Evolutionary conservation across 1,284 basidiomycete species (phyloP).

Genomic region (Thelephora terrestris): DNA sequence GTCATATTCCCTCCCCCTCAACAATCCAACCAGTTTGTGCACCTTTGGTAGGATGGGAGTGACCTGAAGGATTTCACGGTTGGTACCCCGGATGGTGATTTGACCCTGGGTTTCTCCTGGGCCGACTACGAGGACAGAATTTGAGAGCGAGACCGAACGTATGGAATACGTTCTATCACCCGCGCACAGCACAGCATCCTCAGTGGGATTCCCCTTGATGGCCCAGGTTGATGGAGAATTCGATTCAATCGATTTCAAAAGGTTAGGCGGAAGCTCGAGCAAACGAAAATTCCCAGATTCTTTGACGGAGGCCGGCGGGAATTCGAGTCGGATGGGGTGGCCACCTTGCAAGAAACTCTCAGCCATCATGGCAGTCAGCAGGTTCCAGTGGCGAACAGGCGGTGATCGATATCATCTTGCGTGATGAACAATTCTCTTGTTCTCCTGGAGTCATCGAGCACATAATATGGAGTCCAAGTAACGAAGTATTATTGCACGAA

Average conservation of each 20-base stretch:
- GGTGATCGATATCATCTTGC: too few species aligned
- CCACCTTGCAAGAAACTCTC: background rate
- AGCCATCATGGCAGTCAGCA: too few species aligned
- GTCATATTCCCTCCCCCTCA: slow-evolving; percentile 61
- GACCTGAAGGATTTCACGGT: slow-evolving; percentile 73
- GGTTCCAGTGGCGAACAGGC: too few species aligned
- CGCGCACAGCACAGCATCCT: slow-evolving; percentile 87
- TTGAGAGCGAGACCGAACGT: slow-evolving; percentile 77
- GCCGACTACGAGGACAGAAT: slow-evolving; percentile 70
- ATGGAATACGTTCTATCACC: slow-evolving; percentile 67
- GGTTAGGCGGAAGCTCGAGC: slow-evolving; percentile 56
- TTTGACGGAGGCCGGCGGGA: background rate
- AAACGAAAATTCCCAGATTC: slow-evolving; percentile 19
- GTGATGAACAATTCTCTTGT: background rate
- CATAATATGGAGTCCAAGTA: too few species aligned
- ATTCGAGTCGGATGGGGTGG: background rate
- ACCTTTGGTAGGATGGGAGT: slow-evolving; percentile 63
- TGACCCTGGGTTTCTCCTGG: slow-evolving; percentile 26
- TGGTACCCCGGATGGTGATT: slow-evolving; percentile 57
- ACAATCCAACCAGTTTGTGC: slow-evolving; percentile 51
- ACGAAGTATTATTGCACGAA: too few species aligned
- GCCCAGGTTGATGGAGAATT: slow-evolving; percentile 38
- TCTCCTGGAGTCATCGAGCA: background rate
- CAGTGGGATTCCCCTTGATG: slow-evolving; percentile 72
- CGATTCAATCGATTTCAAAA: slow-evolving; percentile 34